Percentiles rank a stretch among this genome's conserved stretches.
These are phyloP conservation scores for Cercospora sp. DNA, from an alignment of 2,329 filamentous ascomycete genomes.

Conservation along the genomic window DNA sequence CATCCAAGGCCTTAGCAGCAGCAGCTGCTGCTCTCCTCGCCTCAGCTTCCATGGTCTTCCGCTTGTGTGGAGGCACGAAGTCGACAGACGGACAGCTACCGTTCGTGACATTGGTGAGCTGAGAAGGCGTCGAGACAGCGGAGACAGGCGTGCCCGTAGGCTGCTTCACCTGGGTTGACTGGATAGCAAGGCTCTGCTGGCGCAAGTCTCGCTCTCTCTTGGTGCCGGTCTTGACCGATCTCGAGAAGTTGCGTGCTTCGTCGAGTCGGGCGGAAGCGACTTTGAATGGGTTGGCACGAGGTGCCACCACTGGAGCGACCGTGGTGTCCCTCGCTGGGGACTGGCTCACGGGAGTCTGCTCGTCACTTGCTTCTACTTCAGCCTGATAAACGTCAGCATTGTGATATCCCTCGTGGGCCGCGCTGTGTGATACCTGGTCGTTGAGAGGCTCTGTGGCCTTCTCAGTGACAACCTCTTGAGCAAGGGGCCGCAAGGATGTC, in stretches of 20 bases:
- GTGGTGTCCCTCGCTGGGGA: neutral
- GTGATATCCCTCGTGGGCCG: neutral
- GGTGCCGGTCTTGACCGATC: constrained; percentile 6
- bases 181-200: neutral
- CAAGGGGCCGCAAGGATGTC: neutral
- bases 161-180: neutral
- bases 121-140: neutral
- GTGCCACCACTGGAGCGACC: neutral
- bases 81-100: neutral
- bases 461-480: neutral
- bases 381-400: neutral
- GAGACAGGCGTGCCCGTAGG: neutral
- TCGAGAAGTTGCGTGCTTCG: constrained; percentile 14
- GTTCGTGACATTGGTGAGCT: neutral
- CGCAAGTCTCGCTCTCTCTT: neutral
- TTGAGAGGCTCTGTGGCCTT: neutral
- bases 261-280: constrained; percentile 15
- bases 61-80: constrained; percentile 13
- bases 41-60: constrained; percentile 8
- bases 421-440: neutral
- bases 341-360: neutral
- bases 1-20: neutral
- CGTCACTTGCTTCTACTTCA: neutral
- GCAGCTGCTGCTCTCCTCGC: constrained; percentile 3
- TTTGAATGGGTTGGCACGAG: constrained; percentile 11